Percentiles rank a stretch among this genome's conserved stretches.
phyloP scores from a whole-genome alignment of 768 basidiomycete species.

The Gloeopeniophorella convolvens region DNA sequence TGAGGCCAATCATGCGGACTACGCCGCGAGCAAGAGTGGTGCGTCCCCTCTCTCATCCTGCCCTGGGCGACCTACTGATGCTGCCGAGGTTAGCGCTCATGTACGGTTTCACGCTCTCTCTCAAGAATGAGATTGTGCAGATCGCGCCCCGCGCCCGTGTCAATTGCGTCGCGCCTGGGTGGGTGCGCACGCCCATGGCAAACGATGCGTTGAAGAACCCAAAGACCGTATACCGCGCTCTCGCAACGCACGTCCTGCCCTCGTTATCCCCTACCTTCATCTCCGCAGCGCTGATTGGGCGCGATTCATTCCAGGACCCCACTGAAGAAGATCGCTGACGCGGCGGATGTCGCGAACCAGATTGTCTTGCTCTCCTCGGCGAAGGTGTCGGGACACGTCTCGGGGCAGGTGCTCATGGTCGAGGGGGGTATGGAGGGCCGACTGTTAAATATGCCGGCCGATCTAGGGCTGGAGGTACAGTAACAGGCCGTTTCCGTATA shows the following conservation, averaged over 20 bases:
- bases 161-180: slow-evolving; percentile 64
- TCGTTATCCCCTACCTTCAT: neutral
- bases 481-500: too few species aligned
- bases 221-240: slow-evolving; percentile 43
- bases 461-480: slow-evolving; percentile 25
- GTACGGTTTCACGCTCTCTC: slow-evolving; percentile 59
- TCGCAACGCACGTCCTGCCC: slow-evolving; percentile 53
- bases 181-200: slow-evolving; percentile 51
- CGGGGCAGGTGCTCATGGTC: slow-evolving; percentile 65
- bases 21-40: slow-evolving; percentile 66
- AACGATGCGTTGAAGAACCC: slow-evolving; percentile 52
- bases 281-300: neutral
- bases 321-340: slow-evolving; percentile 58
- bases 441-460: slow-evolving; percentile 37
- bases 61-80: too few species aligned
- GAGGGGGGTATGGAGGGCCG: slow-evolving; percentile 79
- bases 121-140: slow-evolving; percentile 79
- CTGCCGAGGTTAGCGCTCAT: too few species aligned
- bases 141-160: slow-evolving; percentile 67
- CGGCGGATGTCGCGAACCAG: slow-evolving; percentile 60
- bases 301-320: slow-evolving; percentile 42
- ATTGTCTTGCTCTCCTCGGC: slow-evolving; percentile 55
- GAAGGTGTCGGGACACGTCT: slow-evolving; percentile 60
- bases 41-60: slow-evolving; percentile 15
- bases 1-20: slow-evolving; percentile 61